phyloP scores from a whole-genome alignment of 306 rosid genomes.

The Aeschynomene evenia region DNA sequence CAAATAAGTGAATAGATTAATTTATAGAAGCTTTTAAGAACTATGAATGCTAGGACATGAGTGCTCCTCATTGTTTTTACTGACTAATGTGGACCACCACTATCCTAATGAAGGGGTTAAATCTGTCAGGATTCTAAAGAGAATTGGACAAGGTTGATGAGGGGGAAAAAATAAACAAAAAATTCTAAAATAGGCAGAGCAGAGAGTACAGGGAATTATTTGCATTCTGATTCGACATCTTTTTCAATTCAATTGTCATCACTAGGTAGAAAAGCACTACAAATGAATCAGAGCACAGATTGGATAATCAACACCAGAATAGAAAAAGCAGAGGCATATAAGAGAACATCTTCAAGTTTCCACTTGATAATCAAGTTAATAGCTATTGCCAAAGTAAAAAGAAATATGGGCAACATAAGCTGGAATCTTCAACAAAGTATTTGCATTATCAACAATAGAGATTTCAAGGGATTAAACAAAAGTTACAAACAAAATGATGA shows the following conservation, averaged over 20 bases:
- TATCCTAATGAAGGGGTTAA: background rate
- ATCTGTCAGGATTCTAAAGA: conserved; percentile 7
- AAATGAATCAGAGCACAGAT: conserved; percentile 6
- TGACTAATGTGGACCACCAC: background rate
- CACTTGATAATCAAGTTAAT: conserved; percentile 8
- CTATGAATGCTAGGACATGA: background rate
- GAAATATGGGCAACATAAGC: background rate
- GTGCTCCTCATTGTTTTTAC: background rate
- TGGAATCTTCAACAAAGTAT: conserved; percentile 4
- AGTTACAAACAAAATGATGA: background rate
- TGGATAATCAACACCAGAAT: background rate
- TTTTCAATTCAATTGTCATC: background rate
- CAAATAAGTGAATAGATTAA: background rate
- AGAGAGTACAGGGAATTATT: background rate
- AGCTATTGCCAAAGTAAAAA: background rate
- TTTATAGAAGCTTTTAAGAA: conserved; percentile 24
- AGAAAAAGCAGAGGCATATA: background rate
- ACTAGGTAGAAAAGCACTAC: background rate
- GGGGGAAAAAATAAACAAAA: background rate
- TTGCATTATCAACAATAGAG: conserved; percentile 21
- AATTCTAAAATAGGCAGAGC: conserved; percentile 1
- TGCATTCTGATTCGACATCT: conserved; percentile 9
- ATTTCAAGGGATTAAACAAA: background rate
- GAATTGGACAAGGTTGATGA: background rate
- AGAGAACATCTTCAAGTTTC: background rate